Percentiles rank a stretch among this genome's conserved stretches.
Conservation (phyloP, 2,329 filamentous ascomycete genomes). For the Aspergillus nomiae region DNA sequence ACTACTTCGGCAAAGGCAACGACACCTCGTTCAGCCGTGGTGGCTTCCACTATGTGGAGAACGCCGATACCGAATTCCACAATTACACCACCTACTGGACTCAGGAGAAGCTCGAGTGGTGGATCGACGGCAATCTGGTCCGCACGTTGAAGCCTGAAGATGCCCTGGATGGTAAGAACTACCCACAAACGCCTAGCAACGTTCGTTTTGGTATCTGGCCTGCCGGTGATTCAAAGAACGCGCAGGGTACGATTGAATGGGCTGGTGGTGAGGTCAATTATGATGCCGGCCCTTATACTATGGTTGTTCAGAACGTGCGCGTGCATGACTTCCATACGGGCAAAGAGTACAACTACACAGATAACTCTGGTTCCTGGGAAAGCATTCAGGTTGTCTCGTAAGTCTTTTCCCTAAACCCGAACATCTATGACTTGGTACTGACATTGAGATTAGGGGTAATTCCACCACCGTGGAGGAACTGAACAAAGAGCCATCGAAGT, state of each 20-base stretch:
- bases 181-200: conserved; percentile 74
- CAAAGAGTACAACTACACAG: conserved; percentile 68
- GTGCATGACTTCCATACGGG: conserved; percentile 60
- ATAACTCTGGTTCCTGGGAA: conserved; percentile 62
- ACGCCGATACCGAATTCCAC: conserved; percentile 56
- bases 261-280: conserved; percentile 71
- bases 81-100: conserved; percentile 67
- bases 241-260: conserved; percentile 61
- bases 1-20: conserved; percentile 94
- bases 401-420: conserved; percentile 18
- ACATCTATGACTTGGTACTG: not conserved
- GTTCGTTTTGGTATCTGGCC: conserved; percentile 71
- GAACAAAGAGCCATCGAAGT: conserved; percentile 37
- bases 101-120: conserved; percentile 65
- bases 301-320: conserved; percentile 68
- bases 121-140: conserved; percentile 62
- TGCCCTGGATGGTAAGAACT: conserved; percentile 58
- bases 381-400: conserved; percentile 61
- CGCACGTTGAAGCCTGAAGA: conserved; percentile 64
- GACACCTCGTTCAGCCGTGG: conserved; percentile 77
- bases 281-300: conserved; percentile 66
- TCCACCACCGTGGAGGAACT: conserved; percentile 50
- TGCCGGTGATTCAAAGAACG: conserved; percentile 53
- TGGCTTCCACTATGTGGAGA: conserved; percentile 67
- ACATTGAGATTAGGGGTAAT: conserved; percentile 61